A percentile compares a stretch with the other conserved stretches of the same genome.
Conservation (phyloP, 495 filamentous ascomycete genomes). For the Evernia prunastri region DNA sequence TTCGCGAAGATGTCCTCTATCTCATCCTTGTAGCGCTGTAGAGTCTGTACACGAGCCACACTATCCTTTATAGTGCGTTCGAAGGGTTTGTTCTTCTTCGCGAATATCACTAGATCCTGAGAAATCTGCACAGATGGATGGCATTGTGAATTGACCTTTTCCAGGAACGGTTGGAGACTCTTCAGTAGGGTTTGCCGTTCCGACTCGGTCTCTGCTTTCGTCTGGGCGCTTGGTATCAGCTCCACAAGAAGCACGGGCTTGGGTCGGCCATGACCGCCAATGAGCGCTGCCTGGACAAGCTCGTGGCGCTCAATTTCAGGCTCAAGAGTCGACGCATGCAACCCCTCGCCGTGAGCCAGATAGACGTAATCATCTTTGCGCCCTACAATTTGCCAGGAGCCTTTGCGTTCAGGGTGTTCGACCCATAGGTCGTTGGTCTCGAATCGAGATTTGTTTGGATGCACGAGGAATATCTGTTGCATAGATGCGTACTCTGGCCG, state of each 20-base stretch:
- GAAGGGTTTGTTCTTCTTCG: not conserved
- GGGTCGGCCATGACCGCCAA: constrained; percentile 27
- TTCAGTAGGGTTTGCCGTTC: not conserved
- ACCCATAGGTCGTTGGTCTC: constrained; percentile 31
- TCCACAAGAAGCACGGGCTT: constrained; percentile 30
- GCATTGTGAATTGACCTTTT: constrained; percentile 1
- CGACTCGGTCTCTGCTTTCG: not conserved
- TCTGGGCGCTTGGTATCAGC: not conserved
- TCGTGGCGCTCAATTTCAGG: constrained; percentile 27
- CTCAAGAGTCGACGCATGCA: constrained; percentile 29
- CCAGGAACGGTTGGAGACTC: not conserved
- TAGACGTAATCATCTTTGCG: constrained; percentile 29
- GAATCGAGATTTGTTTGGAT: constrained; percentile 28
- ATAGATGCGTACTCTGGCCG: constrained; percentile 9
- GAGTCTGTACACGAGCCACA: not conserved
- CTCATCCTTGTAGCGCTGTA: not conserved
- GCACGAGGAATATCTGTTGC: constrained; percentile 30
- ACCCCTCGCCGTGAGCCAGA: constrained; percentile 27
- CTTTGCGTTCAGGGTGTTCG: constrained; percentile 25
- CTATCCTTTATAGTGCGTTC: not conserved
- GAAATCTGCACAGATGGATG: not conserved
- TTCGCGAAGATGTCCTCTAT: too few relatives aligned
- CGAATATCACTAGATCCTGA: not conserved
- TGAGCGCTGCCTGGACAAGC: constrained; percentile 26
- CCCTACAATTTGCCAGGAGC: constrained; percentile 29